Conservation (phyloP, 169 alveolate species). For the Eimeria sp. region DNA sequence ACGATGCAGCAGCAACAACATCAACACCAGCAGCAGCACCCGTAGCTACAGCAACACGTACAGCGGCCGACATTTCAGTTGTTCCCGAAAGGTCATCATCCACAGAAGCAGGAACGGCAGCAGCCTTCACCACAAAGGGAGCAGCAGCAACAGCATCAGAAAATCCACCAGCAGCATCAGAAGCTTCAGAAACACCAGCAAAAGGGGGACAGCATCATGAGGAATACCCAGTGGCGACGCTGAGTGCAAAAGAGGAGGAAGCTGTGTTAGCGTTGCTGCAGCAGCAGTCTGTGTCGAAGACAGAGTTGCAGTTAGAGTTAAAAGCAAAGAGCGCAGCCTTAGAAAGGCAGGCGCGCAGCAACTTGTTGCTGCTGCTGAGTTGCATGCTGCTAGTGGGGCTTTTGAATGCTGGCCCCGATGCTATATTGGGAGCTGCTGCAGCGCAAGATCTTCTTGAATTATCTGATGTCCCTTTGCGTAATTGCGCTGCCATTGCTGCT, state of each 20-base stretch:
- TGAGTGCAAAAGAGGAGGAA: neutral
- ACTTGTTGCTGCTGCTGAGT: conserved; percentile 25
- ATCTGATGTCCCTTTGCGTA: neutral
- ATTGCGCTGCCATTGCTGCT: conserved; percentile 82
- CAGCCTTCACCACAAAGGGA: too few species aligned
- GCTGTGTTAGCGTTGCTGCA: neutral
- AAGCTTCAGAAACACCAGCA: too few species aligned
- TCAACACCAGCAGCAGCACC: too few species aligned
- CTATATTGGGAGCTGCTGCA: conserved; percentile 86
- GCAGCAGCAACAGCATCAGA: too few species aligned
- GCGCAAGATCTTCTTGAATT: conserved; percentile 84
- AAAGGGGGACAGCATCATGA: neutral
- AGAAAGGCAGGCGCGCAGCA: neutral
- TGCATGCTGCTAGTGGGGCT: conserved; percentile 83
- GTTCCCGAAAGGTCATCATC: too few species aligned
- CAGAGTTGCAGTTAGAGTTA: neutral
- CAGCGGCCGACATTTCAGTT: too few species aligned
- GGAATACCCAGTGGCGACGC: neutral
- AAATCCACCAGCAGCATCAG: too few species aligned
- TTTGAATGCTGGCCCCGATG: conserved; percentile 84
- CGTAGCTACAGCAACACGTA: too few species aligned
- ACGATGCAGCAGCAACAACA: too few species aligned
- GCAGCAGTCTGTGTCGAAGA: too few species aligned
- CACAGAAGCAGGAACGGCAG: too few species aligned
- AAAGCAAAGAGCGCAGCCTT: neutral